These are phyloP conservation scores for Seminavis robusta DNA, from an alignment of 108 stramenopile genomes.

Conservation along the genomic window DNA sequence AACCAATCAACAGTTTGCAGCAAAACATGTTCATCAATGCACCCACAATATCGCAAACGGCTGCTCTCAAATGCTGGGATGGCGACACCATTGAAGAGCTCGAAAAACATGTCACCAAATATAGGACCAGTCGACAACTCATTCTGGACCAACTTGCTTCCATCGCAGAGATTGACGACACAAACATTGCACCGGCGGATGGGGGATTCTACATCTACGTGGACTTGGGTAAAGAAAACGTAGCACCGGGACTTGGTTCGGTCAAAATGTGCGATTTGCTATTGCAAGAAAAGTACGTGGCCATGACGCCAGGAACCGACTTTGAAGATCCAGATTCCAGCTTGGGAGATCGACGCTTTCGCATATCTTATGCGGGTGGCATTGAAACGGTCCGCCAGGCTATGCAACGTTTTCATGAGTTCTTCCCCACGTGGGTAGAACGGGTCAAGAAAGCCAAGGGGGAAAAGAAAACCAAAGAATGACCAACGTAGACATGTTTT, in stretches of 20 bases:
- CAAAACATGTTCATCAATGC: slow-evolving; percentile 96
- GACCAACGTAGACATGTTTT: too few relatives aligned
- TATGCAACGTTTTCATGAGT: slow-evolving; percentile 63
- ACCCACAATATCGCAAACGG: slow-evolving; percentile 88
- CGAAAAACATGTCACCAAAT: slow-evolving; percentile 73
- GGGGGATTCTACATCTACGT: slow-evolving; percentile 93
- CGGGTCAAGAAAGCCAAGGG: slow-evolving; percentile 30
- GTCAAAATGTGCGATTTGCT: slow-evolving; percentile 61
- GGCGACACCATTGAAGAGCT: slow-evolving; percentile 66
- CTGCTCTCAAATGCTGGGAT: slow-evolving; percentile 82
- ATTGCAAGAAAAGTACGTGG: slow-evolving; percentile 77
- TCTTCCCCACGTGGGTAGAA: slow-evolving; percentile 60
- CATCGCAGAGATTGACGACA: slow-evolving; percentile 31
- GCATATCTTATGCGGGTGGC: slow-evolving; percentile 85
- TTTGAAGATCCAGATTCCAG: slow-evolving; percentile 79
- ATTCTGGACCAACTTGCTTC: slow-evolving; percentile 49
- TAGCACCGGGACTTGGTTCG: slow-evolving; percentile 47
- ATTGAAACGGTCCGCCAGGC: slow-evolving; percentile 51
- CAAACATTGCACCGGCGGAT: slow-evolving; percentile 79
- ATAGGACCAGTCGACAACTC: slow-evolving; percentile 51
- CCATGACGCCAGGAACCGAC: slow-evolving; percentile 89
- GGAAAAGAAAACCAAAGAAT: not conserved
- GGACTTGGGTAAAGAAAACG: slow-evolving; percentile 73
- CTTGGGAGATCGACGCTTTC: slow-evolving; percentile 76
- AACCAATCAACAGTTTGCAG: slow-evolving; percentile 74